Evolutionary conservation across 225 moss, liverwort and hornwort species (phyloP).

Genomic region (Asterella californica): DNA sequence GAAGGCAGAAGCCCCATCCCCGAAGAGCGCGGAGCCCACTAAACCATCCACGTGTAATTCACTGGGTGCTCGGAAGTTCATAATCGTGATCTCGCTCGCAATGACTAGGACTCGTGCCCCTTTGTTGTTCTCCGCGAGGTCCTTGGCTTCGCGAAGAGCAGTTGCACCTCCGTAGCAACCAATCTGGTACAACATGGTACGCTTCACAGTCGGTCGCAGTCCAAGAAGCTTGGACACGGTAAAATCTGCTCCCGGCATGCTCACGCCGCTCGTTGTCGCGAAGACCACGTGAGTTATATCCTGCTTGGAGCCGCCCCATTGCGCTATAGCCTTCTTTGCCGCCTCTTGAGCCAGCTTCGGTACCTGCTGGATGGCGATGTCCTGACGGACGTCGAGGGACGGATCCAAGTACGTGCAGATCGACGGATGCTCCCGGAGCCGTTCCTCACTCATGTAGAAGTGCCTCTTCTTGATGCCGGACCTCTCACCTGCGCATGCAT

Average conservation of each 20-base stretch:
- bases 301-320: conserved; percentile 8
- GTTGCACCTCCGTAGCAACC: conserved; percentile 13
- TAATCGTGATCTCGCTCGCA: background rate
- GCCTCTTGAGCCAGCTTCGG: conserved; percentile 13
- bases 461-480: conserved; percentile 19
- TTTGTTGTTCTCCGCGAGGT: conserved; percentile 7
- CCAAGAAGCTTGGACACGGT: background rate
- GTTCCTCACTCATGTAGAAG: background rate
- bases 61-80: conserved; percentile 18
- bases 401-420: conserved; percentile 17
- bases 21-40: conserved; percentile 13
- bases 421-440: background rate
- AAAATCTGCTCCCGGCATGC: conserved; percentile 11
- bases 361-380: conserved; percentile 16
- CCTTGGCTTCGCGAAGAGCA: conserved; percentile 9
- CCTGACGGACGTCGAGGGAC: conserved; percentile 12
- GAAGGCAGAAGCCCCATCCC: conserved; percentile 20
- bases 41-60: conserved; percentile 11
- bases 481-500: background rate
- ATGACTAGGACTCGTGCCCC: background rate
- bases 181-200: conserved; percentile 11
- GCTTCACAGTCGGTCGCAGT: conserved; percentile 1
- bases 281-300: conserved; percentile 11
- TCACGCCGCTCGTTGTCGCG: conserved; percentile 10
- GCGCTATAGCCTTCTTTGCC: conserved; percentile 2